Conservation (phyloP, 2,329 filamentous ascomycete genomes). For the Tolypocladium pustulatum region DNA sequence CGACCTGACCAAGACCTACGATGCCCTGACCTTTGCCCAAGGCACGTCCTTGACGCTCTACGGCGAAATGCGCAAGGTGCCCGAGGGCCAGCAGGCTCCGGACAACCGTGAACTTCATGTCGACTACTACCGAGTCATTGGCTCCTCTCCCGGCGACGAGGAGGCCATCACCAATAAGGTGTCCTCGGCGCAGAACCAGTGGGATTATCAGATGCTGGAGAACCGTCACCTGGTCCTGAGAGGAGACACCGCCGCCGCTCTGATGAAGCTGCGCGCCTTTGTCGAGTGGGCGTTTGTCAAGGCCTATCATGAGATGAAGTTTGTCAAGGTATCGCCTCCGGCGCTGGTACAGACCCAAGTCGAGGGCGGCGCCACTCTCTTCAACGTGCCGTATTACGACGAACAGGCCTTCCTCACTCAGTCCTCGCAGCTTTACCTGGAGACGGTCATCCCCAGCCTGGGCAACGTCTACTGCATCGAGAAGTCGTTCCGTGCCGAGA, state of each 20-base stretch:
- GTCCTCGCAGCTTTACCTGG: slow-evolving; percentile 93
- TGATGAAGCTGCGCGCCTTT: slow-evolving; percentile 78
- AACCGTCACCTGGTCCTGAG: slow-evolving; percentile 77
- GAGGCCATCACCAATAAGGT: slow-evolving; percentile 82
- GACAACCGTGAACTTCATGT: slow-evolving; percentile 81
- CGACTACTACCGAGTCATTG: slow-evolving; percentile 77
- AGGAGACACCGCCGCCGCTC: slow-evolving; percentile 70
- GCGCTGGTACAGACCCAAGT: slow-evolving; percentile 92
- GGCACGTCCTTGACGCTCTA: slow-evolving; percentile 80
- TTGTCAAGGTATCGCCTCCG: slow-evolving; percentile 79
- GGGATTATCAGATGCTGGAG: slow-evolving; percentile 57
- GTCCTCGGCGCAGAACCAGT: slow-evolving; percentile 25
- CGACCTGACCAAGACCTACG: slow-evolving; percentile 81
- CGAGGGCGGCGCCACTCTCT: slow-evolving; percentile 85
- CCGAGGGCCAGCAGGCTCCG: slow-evolving; percentile 65
- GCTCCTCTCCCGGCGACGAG: slow-evolving; percentile 71
- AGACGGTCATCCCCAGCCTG: slow-evolving; percentile 82
- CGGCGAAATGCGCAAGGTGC: slow-evolving; percentile 76
- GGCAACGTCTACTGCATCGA: slow-evolving; percentile 97
- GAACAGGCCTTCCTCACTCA: slow-evolving; percentile 91
- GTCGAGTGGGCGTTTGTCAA: slow-evolving; percentile 73
- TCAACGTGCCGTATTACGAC: slow-evolving; percentile 81
- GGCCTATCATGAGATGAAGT: slow-evolving; percentile 64
- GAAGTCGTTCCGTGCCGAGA: slow-evolving; percentile 97
- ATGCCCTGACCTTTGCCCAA: slow-evolving; percentile 72